Evolutionary conservation across 2,329 filamentous ascomycete species (phyloP).

Genomic region (Chaetomiaceae sp.): DNA sequence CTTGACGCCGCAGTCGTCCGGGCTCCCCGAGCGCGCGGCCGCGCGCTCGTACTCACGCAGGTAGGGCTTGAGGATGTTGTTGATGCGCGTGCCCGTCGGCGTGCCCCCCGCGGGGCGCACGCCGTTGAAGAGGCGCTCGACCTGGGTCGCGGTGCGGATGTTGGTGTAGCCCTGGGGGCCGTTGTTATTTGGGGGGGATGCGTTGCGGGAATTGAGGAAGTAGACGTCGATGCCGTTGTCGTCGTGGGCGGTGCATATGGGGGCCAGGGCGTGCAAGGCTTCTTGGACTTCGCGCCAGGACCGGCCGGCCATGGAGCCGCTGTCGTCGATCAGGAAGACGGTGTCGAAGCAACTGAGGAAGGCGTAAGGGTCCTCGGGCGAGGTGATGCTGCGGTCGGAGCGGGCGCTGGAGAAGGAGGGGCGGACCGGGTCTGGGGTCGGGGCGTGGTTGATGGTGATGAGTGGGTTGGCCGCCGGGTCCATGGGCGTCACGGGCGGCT

Average conservation of each 20-base stretch:
- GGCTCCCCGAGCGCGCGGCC: constrained; percentile 28
- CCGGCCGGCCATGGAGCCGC: constrained; percentile 73
- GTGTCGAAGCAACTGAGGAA: constrained; percentile 81
- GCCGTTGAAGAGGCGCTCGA: constrained; percentile 63
- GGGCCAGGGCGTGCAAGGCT: constrained; percentile 67
- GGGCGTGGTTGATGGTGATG: constrained; percentile 15
- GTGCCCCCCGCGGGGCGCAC: constrained; percentile 63
- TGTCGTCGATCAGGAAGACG: constrained; percentile 86
- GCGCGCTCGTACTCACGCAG: constrained; percentile 47
- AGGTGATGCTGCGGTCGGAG: constrained; percentile 29
- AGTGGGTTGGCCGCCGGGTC: too few relatives aligned
- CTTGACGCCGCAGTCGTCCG: constrained; percentile 33
- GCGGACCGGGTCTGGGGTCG: constrained; percentile 2
- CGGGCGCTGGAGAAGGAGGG: constrained; percentile 24
- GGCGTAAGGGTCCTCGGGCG: constrained; percentile 60
- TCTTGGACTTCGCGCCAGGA: constrained; percentile 69
- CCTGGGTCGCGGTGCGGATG: constrained; percentile 50
- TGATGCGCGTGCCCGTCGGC: constrained; percentile 66
- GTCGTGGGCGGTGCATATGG: constrained; percentile 75
- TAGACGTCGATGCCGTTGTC: constrained; percentile 82
- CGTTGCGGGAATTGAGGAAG: constrained; percentile 67
- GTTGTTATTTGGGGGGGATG: constrained; percentile 26
- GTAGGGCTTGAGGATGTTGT: constrained; percentile 68
- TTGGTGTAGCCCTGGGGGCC: constrained; percentile 53
- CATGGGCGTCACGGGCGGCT: neutral